Conservation (phyloP, 805 yeast species). For the Wickerhamomyces rabaulensis region DNA sequence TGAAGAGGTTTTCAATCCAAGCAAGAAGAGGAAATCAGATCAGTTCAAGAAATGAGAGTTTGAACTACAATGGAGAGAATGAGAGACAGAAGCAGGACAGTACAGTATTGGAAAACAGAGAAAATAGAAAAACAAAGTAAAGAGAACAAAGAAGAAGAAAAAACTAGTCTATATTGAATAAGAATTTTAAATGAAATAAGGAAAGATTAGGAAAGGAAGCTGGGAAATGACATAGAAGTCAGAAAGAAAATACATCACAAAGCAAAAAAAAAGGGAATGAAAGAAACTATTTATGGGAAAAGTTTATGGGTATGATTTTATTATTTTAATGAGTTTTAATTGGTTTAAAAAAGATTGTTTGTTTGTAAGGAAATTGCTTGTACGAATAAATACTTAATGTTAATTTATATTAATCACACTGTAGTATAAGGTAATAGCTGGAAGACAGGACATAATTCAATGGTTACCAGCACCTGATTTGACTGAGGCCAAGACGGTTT, state of each 20-base stretch:
- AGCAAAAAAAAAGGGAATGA: neutral
- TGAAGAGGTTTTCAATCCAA: constrained; percentile 9
- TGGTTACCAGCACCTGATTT: constrained; percentile 36
- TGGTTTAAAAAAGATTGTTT: neutral
- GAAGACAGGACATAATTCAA: neutral
- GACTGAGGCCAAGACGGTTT: constrained; percentile 85
- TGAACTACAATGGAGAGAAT: no score
- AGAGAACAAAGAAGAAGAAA: no score
- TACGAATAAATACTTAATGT: neutral
- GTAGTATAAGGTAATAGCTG: neutral
- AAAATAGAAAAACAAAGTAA: no score
- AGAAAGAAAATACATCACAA: no score
- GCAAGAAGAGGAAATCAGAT: constrained; percentile 2
- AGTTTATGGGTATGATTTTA: neutral
- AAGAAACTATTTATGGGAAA: neutral
- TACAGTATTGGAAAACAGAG: neutral
- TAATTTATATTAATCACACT: neutral
- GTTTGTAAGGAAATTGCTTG: neutral
- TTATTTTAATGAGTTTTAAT: neutral
- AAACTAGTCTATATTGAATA: neutral
- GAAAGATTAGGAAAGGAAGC: neutral
- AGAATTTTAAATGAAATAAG: neutral
- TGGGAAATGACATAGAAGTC: neutral
- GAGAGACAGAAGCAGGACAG: neutral
- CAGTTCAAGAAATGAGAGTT: neutral